Base-by-base conservation (phyloP, 2,329 filamentous ascomycete genomes). In the Colletotrichum horii region DNA sequence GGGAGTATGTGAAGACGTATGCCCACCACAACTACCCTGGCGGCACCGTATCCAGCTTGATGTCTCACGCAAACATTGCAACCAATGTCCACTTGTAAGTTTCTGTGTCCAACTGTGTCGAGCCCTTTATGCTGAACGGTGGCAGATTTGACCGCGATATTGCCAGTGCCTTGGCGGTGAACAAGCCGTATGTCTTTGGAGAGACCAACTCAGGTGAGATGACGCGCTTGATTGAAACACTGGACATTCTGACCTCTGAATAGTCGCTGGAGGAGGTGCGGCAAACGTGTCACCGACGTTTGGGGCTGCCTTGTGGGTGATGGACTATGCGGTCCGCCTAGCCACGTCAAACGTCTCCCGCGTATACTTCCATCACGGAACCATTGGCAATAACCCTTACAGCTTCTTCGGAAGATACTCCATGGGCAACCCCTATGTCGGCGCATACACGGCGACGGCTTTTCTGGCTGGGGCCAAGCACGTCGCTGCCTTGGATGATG, bases 401-500 rank as follows among this genome's bases (percentile, higher is more conserved):
- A 87, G 86, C 79, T 88, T 85, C 83, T 88, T 85, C 84, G 86
- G 85, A 4, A 81, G 85, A 4, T 88, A 89, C 77, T 83, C 80
- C 56, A 89, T 89, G 83, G 88, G 88, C 1, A 84, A 87, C 1
- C 88, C 89, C 0, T 91, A 89, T 78, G 90, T 88, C 71, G 89
- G 89, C 6, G 89, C 88, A 1, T 88, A 87, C 62, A 77, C 78
- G n/a, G 85, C 85, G 4, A 88, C 88, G 2, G 84, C 85, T 3
- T 84, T 87, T n/a, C 79, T 89, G 32, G 86, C 87, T 2, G 83
- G 84, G 1, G 87, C 85, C 0, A 80, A 83, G n/a, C 79, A 85
- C 58, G 81, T 90, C 64, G 85, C 87, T 0, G 84, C 85, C 1
- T 80, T 90, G 22, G 89, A 90, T 70, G 83, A 82, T 28, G 84